These are phyloP conservation scores for Erythrobasidium hasegawianum DNA, from an alignment of 1,284 basidiomycete species.

Conservation along the genomic window DNA sequence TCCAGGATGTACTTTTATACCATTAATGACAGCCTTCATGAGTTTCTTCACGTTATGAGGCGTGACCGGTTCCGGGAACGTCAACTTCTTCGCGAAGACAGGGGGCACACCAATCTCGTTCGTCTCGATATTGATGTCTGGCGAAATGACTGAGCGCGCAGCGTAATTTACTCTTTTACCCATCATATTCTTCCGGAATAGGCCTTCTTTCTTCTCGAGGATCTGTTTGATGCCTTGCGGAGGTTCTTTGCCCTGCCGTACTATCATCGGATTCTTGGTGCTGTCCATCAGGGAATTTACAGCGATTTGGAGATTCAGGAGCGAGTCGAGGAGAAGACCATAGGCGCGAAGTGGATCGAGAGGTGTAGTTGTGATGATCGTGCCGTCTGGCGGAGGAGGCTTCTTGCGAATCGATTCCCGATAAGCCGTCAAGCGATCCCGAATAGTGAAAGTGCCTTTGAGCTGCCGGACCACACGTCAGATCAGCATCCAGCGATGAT, in stretches of 20 bases:
- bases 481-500: too few species aligned
- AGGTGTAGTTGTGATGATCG: constrained; percentile 39
- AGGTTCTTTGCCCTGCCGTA: constrained; percentile 85
- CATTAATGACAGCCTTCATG: constrained; percentile 86
- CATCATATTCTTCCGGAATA: constrained; percentile 99
- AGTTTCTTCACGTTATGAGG: constrained; percentile 83
- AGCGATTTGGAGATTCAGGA: constrained; percentile 87
- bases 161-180: constrained; percentile 99
- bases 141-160: constrained; percentile 97
- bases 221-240: constrained; percentile 94
- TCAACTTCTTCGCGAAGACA: constrained; percentile 93
- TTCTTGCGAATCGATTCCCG: constrained; percentile 61
- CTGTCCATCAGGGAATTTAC: constrained; percentile 98
- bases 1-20: constrained; percentile 84
- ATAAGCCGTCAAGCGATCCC: constrained; percentile 70
- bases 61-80: constrained; percentile 96
- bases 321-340: constrained; percentile 68
- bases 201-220: constrained; percentile 96
- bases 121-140: constrained; percentile 98
- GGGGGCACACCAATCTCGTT: constrained; percentile 98
- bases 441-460: constrained; percentile 62
- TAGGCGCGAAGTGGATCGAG: constrained; percentile 59
- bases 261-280: constrained; percentile 83
- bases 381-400: constrained; percentile 33
- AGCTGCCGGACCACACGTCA: constrained; percentile 4